Conservation (phyloP, 345 rosid genomes). For the Rhizophora apiculata region DNA sequence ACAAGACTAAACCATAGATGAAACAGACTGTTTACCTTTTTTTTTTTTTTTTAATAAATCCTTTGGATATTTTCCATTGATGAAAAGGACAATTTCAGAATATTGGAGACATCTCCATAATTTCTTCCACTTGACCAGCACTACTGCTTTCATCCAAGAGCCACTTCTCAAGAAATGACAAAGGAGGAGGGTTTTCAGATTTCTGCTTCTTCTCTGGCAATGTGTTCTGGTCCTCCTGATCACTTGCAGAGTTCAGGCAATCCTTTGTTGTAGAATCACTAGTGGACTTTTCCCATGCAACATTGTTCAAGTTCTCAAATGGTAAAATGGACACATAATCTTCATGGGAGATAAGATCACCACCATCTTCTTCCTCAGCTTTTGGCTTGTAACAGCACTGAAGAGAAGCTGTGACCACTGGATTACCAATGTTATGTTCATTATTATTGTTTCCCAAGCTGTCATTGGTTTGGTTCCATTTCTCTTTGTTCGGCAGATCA, state of each 20-base stretch:
- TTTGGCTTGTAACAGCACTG: conserved; percentile 26
- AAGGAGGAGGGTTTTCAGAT: conserved; percentile 47
- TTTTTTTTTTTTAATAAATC: not conserved
- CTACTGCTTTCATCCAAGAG: conserved; percentile 63
- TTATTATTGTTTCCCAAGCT: conserved; percentile 1
- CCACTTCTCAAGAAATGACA: conserved; percentile 94
- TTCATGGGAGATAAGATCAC: conserved; percentile 40
- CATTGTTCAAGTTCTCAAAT: conserved; percentile 46
- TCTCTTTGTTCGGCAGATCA: conserved; percentile 3
- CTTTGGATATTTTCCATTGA: not conserved
- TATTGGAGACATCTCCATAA: conserved; percentile 30
- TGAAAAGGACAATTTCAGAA: conserved; percentile 26
- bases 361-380: conserved; percentile 40
- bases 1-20: conserved; percentile 5
- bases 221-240: conserved; percentile 13
- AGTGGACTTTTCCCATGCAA: conserved; percentile 41
- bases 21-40: conserved; percentile 1
- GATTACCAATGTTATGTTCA: conserved; percentile 10
- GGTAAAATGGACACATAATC: conserved; percentile 59
- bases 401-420: conserved; percentile 16
- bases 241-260: conserved; percentile 18
- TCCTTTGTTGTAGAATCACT: conserved; percentile 26
- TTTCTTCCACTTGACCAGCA: conserved; percentile 27
- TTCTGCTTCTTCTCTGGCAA: conserved; percentile 24
- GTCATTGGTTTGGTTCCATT: not conserved